Percentiles rank a stretch among this genome's conserved stretches.
Evolutionary conservation across 495 filamentous ascomycete genomes (phyloP).

Genomic region (Daldinia decipiens): DNA sequence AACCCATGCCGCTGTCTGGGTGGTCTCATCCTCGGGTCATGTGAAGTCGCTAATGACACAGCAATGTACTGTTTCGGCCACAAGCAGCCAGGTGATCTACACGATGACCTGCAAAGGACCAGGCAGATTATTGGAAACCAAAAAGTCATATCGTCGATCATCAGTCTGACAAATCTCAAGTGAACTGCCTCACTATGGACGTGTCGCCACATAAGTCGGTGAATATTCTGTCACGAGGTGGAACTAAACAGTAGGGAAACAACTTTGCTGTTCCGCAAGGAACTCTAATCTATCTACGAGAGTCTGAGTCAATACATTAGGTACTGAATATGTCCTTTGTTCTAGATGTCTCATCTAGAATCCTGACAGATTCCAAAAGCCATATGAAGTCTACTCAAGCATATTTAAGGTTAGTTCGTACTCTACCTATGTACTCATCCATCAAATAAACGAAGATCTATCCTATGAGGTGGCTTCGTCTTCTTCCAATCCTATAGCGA

Average conservation of each 20-base stretch:
- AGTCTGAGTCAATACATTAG: too few relatives aligned
- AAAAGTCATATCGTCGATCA: background rate
- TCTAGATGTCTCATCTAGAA: too few relatives aligned
- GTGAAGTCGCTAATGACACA: slow-evolving; percentile 1
- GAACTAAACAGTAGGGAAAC: too few relatives aligned
- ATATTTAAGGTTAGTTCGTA: background rate
- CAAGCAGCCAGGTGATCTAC: background rate
- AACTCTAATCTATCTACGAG: too few relatives aligned
- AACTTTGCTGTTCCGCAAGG: too few relatives aligned
- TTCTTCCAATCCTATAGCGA: too few relatives aligned
- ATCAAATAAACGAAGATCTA: background rate
- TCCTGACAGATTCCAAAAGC: too few relatives aligned
- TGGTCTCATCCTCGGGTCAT: background rate
- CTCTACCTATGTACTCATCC: background rate
- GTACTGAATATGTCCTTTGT: too few relatives aligned
- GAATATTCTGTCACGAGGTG: too few relatives aligned
- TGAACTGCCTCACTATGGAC: background rate
- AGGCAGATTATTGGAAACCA: background rate
- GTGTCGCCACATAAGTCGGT: background rate
- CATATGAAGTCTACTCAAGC: background rate
- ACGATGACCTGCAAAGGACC: background rate
- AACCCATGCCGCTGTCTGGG: background rate
- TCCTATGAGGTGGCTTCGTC: background rate
- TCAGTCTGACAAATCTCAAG: background rate
- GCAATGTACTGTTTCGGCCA: background rate